Conservation (phyloP, 768 basidiomycete genomes). For the Pisolithus sp. region DNA sequence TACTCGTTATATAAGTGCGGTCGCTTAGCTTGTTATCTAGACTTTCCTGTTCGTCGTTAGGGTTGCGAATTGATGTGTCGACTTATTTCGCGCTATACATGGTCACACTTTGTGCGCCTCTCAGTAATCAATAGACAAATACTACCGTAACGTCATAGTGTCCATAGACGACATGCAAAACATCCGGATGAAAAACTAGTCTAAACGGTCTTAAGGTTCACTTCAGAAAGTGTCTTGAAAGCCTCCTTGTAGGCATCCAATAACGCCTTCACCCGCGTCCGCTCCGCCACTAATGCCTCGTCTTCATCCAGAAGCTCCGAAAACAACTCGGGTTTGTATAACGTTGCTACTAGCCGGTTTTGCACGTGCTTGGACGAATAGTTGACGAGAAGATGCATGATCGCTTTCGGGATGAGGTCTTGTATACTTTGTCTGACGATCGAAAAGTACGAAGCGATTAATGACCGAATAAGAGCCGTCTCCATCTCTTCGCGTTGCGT, state of each 20-base stretch:
- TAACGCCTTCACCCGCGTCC: conserved; percentile 87
- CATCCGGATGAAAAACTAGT: background rate
- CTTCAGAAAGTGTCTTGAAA: conserved; percentile 80
- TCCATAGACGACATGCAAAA: background rate
- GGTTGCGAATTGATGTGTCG: background rate
- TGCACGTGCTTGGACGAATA: conserved; percentile 95
- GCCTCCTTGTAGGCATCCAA: conserved; percentile 95
- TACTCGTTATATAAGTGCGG: conserved; percentile 16
- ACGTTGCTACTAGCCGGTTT: conserved; percentile 85
- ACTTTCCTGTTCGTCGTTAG: background rate
- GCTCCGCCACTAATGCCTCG: conserved; percentile 89
- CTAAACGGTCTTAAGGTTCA: conserved; percentile 62
- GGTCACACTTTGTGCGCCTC: background rate
- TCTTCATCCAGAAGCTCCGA: conserved; percentile 90
- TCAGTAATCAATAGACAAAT: background rate
- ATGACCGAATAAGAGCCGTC: conserved; percentile 85
- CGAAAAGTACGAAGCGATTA: conserved; percentile 92
- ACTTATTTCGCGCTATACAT: background rate
- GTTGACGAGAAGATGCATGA: conserved; percentile 98
- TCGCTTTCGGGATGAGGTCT: conserved; percentile 93
- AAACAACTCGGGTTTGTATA: conserved; percentile 95
- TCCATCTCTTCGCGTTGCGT: conserved; percentile 94
- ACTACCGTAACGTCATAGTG: background rate
- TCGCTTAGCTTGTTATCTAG: background rate
- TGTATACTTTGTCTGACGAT: conserved; percentile 97